Conservation (phyloP, 2,329 filamentous ascomycete genomes). For the Aureobasidium namibiae region DNA sequence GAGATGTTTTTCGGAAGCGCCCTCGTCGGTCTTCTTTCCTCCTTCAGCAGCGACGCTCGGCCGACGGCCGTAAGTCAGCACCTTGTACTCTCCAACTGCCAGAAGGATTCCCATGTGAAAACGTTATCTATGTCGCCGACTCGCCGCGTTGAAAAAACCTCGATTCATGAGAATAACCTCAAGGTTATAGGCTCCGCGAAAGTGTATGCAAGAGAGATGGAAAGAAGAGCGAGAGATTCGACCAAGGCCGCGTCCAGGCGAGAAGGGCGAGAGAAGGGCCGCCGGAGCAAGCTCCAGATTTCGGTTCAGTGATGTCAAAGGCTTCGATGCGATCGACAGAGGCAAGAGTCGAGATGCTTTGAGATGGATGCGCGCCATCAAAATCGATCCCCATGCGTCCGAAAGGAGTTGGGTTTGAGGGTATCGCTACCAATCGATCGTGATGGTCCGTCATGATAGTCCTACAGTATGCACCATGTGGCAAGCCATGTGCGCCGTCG, state of each 20-base stretch:
- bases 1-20: background rate
- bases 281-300: background rate
- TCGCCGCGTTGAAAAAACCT: background rate
- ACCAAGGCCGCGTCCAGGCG: background rate
- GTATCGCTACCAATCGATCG: background rate
- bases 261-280: background rate
- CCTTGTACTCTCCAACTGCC: background rate
- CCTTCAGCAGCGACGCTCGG: background rate
- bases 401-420: background rate
- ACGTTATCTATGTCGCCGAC: background rate
- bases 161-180: background rate
- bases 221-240: background rate
- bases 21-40: background rate
- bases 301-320: slow-evolving; percentile 5
- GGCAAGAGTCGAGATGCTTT: background rate
- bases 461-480: background rate
- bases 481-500: background rate
- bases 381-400: background rate
- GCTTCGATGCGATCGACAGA: background rate
- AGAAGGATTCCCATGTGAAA: background rate
- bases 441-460: background rate
- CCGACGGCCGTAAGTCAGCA: background rate
- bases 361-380: background rate
- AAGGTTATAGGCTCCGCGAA: background rate
- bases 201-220: background rate